Evolutionary conservation across 768 basidiomycete species (phyloP).

Genomic region (Podaxis sp.): DNA sequence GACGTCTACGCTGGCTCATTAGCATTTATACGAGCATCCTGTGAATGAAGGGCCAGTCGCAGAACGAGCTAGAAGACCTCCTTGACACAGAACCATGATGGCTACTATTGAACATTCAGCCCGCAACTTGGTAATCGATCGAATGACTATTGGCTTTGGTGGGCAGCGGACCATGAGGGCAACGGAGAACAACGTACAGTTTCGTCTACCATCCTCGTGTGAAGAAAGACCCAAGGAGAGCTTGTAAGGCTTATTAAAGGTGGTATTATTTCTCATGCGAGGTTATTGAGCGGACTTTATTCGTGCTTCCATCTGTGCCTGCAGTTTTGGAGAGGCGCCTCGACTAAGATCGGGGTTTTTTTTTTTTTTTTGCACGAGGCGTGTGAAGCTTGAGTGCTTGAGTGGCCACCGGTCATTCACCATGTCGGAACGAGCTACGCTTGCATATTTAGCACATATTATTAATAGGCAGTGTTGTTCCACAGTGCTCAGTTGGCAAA

Average conservation of each 20-base stretch:
- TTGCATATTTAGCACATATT: too few species aligned
- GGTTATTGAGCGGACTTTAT: not conserved
- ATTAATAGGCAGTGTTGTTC: too few species aligned
- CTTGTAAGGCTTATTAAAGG: not conserved
- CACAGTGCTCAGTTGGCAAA: too few species aligned
- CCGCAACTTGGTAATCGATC: not conserved
- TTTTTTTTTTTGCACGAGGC: too few species aligned
- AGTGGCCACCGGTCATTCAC: too few species aligned
- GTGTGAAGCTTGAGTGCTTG: too few species aligned
- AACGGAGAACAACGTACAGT: not conserved
- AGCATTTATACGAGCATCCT: not conserved
- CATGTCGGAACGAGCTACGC: too few species aligned
- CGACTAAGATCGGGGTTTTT: too few species aligned
- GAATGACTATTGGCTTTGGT: not conserved
- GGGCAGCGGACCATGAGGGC: not conserved
- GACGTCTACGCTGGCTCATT: not conserved
- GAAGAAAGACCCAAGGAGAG: not conserved
- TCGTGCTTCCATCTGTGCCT: too few species aligned
- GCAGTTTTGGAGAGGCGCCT: too few species aligned
- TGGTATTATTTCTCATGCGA: not conserved
- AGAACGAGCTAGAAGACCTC: not conserved
- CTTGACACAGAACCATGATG: not conserved
- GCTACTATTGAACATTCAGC: not conserved
- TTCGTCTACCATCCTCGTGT: not conserved
- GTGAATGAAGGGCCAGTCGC: not conserved